phyloP scores from a whole-genome alignment of 306 rosid species.

The Abrus precatorius region DNA sequence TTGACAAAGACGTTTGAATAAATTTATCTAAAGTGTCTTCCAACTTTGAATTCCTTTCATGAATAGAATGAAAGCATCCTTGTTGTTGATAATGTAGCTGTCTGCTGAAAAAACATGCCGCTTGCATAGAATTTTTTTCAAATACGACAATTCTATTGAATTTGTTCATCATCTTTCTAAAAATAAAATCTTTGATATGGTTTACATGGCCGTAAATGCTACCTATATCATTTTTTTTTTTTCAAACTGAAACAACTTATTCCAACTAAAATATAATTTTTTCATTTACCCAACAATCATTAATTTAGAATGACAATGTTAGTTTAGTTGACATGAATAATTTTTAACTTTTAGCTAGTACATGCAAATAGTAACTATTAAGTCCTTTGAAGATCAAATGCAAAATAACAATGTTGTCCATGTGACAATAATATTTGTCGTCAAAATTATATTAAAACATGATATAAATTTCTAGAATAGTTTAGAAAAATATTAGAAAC shows the following conservation, averaged over 20 bases:
- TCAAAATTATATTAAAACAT: neutral
- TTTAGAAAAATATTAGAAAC: too few species aligned
- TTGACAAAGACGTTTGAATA: too few species aligned
- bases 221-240: neutral
- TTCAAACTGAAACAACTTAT: neutral
- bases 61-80: too few species aligned
- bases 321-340: neutral
- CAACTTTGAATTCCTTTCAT: too few species aligned
- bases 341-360: neutral
- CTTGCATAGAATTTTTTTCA: too few species aligned
- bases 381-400: neutral
- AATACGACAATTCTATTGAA: too few species aligned
- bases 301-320: neutral
- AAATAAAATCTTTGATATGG: too few species aligned
- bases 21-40: too few species aligned
- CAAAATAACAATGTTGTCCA: neutral
- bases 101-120: too few species aligned
- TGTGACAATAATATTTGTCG: neutral
- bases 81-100: too few species aligned
- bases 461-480: too few species aligned
- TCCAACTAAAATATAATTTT: neutral
- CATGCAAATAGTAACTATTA: conserved; percentile 2
- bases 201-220: neutral
- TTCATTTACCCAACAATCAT: neutral
- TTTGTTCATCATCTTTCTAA: too few species aligned